Evolutionary conservation across 805 yeast genomes (phyloP).

Genomic region (Candida peoriensis): DNA sequence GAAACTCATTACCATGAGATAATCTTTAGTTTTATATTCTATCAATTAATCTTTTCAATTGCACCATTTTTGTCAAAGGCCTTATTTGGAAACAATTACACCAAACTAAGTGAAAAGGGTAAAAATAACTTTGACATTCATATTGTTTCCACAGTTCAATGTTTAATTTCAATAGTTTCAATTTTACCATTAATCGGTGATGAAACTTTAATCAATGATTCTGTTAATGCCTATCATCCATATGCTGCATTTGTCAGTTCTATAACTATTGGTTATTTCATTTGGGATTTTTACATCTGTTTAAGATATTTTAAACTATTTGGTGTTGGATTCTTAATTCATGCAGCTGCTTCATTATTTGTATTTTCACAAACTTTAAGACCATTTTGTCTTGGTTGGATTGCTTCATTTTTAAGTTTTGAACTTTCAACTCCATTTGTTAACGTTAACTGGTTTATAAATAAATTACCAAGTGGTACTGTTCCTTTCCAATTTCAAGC

Average conservation of each 20-base stretch:
- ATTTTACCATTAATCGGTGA: conserved; percentile 65
- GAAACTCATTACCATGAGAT: conserved; percentile 75
- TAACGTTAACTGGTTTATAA: conserved; percentile 87
- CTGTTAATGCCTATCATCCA: conserved; percentile 67
- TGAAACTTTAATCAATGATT: conserved; percentile 40
- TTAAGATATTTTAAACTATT: conserved; percentile 55
- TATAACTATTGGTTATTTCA: conserved; percentile 75
- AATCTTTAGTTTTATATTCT: conserved; percentile 51
- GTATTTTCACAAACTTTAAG: conserved; percentile 60
- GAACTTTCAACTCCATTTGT: conserved; percentile 95
- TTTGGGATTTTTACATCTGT: conserved; percentile 86
- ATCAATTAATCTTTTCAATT: conserved; percentile 45
- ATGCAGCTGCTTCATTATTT: conserved; percentile 75
- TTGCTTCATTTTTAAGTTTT: conserved; percentile 76
- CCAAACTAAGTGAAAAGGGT: conserved; percentile 37
- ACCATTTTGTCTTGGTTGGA: conserved; percentile 78
- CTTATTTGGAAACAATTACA: conserved; percentile 53
- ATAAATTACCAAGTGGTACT: conserved; percentile 65
- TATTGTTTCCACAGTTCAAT: conserved; percentile 82
- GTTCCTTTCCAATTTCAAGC: conserved; percentile 49
- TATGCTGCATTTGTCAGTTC: conserved; percentile 71
- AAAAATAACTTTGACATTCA: conserved; percentile 84
- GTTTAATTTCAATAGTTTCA: conserved; percentile 54
- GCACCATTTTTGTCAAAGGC: conserved; percentile 47
- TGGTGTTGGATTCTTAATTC: conserved; percentile 78